A percentile compares a stretch with the other conserved stretches of the same genome.
phyloP scores from a whole-genome alignment of 2,329 filamentous ascomycete species.

The Penicillium polonicum region DNA sequence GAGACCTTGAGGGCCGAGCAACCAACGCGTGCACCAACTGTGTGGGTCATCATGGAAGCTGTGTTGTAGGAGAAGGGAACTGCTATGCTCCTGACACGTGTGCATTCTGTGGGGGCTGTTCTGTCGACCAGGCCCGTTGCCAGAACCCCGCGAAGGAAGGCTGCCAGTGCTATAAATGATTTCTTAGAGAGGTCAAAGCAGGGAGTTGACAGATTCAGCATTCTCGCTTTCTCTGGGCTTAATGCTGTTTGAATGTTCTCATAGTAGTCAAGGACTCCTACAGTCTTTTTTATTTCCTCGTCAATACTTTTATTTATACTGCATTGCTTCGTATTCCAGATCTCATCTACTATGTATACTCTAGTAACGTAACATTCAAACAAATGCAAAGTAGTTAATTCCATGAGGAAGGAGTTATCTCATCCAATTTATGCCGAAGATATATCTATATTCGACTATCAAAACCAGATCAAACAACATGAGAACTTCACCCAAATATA shows the following conservation, averaged over 20 bases:
- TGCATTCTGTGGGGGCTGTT: conserved; percentile 1
- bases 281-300: background rate
- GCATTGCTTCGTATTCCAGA: background rate
- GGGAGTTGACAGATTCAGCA: background rate
- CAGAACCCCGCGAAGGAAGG: conserved; percentile 2
- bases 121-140: conserved; percentile 1
- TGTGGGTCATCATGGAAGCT: conserved; percentile 7
- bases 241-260: too few relatives aligned
- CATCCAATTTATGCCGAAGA: too few relatives aligned
- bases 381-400: too few relatives aligned
- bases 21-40: conserved; percentile 2
- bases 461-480: background rate
- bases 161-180: conserved; percentile 7
- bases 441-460: background rate
- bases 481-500: conserved; percentile 23
- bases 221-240: background rate
- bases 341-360: too few relatives aligned
- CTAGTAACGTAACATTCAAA: too few relatives aligned
- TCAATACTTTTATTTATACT: background rate
- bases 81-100: conserved; percentile 4
- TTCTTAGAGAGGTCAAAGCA: too few relatives aligned
- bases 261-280: background rate
- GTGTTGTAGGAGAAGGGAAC: conserved; percentile 1
- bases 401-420: background rate
- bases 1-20: background rate